A percentile compares a stretch with the other conserved stretches of the same genome.
phyloP scores from a whole-genome alignment of 1,284 basidiomycete genomes.

The Ustilago hordei region DNA sequence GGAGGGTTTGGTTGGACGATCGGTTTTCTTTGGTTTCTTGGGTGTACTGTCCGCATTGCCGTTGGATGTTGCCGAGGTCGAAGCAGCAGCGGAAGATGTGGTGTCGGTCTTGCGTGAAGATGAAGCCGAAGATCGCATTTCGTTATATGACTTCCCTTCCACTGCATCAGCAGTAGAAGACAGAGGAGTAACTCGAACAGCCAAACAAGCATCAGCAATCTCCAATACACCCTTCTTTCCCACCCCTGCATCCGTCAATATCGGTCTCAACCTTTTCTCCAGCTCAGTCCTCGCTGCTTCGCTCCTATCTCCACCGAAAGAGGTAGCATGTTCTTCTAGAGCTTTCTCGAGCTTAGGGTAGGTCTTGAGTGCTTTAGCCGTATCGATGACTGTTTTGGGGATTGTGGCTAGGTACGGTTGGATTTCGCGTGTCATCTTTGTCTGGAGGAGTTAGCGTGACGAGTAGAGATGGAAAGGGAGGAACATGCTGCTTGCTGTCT shows the following conservation, averaged over 20 bases:
- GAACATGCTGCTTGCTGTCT: not conserved
- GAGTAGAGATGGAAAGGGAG: not conserved
- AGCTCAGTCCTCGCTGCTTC: conserved; percentile 10
- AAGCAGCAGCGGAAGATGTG: not conserved
- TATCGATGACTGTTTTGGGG: conserved; percentile 63
- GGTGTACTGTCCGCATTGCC: not conserved
- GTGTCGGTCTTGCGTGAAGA: not conserved
- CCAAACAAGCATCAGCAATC: conserved; percentile 39
- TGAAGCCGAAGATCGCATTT: not conserved
- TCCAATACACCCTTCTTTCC: conserved; percentile 50
- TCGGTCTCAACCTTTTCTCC: conserved; percentile 44
- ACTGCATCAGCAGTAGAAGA: not conserved
- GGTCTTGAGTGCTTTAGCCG: conserved; percentile 47
- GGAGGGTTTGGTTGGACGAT: conserved; percentile 4
- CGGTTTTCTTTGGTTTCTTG: conserved; percentile 13
- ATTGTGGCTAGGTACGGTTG: conserved; percentile 25
- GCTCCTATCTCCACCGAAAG: not conserved
- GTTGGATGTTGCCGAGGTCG: not conserved
- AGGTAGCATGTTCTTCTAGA: conserved; percentile 26
- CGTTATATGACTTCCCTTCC: not conserved
- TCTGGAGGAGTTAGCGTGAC: not conserved
- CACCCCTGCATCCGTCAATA: conserved; percentile 53
- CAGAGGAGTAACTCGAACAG: not conserved
- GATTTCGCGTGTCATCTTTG: conserved; percentile 20
- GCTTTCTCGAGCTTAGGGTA: conserved; percentile 46